These are phyloP conservation scores for Millerago galiae DNA, from an alignment of 805 yeast species.

Conservation along the genomic window DNA sequence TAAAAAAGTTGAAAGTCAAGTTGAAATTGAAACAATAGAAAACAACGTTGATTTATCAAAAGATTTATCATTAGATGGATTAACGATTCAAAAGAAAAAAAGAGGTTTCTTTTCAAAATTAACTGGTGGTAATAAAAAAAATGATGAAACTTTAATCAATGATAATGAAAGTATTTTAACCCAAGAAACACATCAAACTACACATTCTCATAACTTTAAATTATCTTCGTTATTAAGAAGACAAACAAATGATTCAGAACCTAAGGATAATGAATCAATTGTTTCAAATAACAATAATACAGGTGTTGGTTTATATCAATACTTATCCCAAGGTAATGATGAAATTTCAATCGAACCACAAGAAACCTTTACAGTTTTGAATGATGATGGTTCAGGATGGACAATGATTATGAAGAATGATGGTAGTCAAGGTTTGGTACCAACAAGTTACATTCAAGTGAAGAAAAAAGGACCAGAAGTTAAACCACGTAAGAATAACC, in stretches of 20 bases:
- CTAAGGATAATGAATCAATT: slow-evolving; percentile 12
- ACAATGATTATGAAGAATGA: slow-evolving; percentile 48
- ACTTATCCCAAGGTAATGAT: slow-evolving; percentile 60
- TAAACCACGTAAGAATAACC: slow-evolving; percentile 15
- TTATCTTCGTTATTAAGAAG: slow-evolving; percentile 18
- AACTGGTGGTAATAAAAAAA: slow-evolving; percentile 12
- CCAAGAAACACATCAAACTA: slow-evolving; percentile 6
- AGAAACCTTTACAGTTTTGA: slow-evolving; percentile 51
- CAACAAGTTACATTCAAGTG: slow-evolving; percentile 64
- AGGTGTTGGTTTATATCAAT: slow-evolving; percentile 39
- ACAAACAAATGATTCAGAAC: slow-evolving; percentile 9
- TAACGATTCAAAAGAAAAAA: slow-evolving; percentile 45
- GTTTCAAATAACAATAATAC: slow-evolving; percentile 17
- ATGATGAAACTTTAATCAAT: slow-evolving; percentile 6
- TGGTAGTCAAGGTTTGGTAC: slow-evolving; percentile 69
- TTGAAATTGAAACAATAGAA: slow-evolving; percentile 85
- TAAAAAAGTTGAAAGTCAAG: slow-evolving; percentile 67
- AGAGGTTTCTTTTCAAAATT: slow-evolving; percentile 43
- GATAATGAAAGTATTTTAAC: slow-evolving; percentile 17
- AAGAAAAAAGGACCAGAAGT: slow-evolving; percentile 19
- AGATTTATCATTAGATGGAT: slow-evolving; percentile 55
- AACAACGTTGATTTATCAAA: slow-evolving; percentile 54
- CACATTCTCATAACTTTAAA: slow-evolving; percentile 8
- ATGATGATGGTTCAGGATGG: slow-evolving; percentile 92
- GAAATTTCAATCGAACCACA: slow-evolving; percentile 61